Evolutionary conservation across 2,329 filamentous ascomycete species (phyloP).

Genomic region (Pseudofabraea citricarpa): DNA sequence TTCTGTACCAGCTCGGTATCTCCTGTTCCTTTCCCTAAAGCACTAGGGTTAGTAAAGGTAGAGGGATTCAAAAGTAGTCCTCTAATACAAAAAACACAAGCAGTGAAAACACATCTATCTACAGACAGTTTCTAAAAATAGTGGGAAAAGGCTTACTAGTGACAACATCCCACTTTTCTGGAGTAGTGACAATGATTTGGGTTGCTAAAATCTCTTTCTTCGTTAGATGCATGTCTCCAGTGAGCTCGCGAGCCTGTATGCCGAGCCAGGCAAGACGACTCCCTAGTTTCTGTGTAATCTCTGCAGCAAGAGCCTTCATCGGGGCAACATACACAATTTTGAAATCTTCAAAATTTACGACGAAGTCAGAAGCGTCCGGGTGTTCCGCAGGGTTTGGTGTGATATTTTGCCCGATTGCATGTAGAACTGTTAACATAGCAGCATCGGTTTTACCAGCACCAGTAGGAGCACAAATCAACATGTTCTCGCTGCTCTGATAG

Average conservation of each 20-base stretch:
- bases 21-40: conserved; percentile 89
- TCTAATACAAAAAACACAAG: no score
- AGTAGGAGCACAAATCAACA: conserved; percentile 96
- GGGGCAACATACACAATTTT: conserved; percentile 98
- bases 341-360: conserved; percentile 81
- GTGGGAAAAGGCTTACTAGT: no score
- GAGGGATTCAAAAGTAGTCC: no score
- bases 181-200: conserved; percentile 97
- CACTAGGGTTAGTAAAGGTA: no score
- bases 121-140: no score
- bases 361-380: conserved; percentile 69
- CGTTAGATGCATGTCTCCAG: conserved; percentile 97
- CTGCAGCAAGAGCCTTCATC: conserved; percentile 96
- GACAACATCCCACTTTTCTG: conserved; percentile 99
- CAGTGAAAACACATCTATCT: no score
- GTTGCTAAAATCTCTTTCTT: conserved; percentile 94
- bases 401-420: conserved; percentile 82
- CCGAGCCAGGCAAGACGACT: conserved; percentile 92
- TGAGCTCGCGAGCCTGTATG: conserved; percentile 86
- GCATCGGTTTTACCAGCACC: conserved; percentile 99
- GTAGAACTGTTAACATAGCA: conserved; percentile 92
- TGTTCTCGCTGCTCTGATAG: conserved; percentile 94
- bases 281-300: conserved; percentile 91
- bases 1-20: conserved; percentile 98
- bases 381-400: conserved; percentile 75